These are phyloP conservation scores for Mycena venus DNA, from an alignment of 768 basidiomycete species.

Conservation along the genomic window DNA sequence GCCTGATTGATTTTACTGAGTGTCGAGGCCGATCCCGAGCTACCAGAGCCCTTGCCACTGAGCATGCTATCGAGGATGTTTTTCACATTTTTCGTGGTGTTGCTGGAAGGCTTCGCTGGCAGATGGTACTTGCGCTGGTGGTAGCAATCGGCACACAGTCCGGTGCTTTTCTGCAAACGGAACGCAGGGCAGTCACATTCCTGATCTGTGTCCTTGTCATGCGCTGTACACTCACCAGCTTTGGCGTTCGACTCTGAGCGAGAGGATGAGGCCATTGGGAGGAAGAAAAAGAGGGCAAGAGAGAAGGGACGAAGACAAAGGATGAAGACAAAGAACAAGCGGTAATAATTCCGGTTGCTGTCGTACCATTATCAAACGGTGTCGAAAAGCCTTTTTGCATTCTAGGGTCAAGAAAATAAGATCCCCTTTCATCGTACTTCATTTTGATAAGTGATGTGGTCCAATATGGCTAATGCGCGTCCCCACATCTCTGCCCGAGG, in stretches of 20 bases:
- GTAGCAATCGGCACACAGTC: not conserved
- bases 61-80: not conserved
- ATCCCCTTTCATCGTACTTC: not conserved
- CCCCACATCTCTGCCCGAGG: slow-evolving; percentile 32
- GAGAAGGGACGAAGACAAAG: no score
- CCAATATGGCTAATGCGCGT: slow-evolving; percentile 21
- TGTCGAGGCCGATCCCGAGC: not conserved
- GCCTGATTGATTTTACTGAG: not conserved
- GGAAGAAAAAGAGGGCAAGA: not conserved
- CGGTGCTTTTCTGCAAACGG: not conserved
- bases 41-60: not conserved
- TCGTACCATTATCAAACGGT: not conserved
- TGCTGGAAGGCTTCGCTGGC: no score
- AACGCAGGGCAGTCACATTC: not conserved
- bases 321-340: not conserved
- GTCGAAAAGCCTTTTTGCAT: not conserved
- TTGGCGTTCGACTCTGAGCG: not conserved
- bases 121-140: not conserved
- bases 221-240: not conserved
- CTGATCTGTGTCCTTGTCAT: not conserved
- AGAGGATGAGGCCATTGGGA: not conserved
- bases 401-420: not conserved
- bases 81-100: not conserved
- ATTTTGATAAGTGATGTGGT: not conserved
- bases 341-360: not conserved